These are phyloP conservation scores for Abrus precatorius DNA, from an alignment of 306 rosid genomes.

Conservation along the genomic window DNA sequence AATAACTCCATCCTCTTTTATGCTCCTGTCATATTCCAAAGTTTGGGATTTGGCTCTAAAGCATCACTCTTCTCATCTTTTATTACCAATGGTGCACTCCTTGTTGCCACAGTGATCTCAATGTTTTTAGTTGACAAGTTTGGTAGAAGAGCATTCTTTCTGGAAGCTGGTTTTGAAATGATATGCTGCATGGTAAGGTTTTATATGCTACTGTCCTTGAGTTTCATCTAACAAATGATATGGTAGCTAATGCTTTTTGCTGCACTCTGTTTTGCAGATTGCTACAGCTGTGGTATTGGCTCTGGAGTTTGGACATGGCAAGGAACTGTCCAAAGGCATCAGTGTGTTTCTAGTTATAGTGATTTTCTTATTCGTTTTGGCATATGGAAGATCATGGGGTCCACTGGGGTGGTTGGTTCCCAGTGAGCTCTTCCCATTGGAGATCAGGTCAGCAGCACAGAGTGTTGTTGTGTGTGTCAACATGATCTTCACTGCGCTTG, in stretches of 20 bases:
- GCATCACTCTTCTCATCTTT: conserved; percentile 74
- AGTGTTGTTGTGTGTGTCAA: conserved; percentile 77
- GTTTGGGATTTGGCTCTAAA: conserved; percentile 65
- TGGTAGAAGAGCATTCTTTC: conserved; percentile 79
- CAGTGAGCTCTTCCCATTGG: conserved; percentile 78
- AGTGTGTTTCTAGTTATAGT: conserved; percentile 61
- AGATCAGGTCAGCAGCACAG: conserved; percentile 78
- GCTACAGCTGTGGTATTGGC: conserved; percentile 49
- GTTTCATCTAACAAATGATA: neutral
- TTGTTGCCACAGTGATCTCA: conserved; percentile 72
- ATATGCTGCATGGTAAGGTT: conserved; percentile 55
- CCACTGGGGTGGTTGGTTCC: conserved; percentile 81
- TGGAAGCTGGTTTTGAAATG: conserved; percentile 88
- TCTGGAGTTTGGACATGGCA: conserved; percentile 56
- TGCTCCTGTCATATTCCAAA: conserved; percentile 91
- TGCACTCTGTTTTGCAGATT: conserved; percentile 46
- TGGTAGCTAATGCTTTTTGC: neutral
- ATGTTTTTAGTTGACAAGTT: conserved; percentile 74
- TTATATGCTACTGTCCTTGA: conserved; percentile 21
- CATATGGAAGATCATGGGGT: conserved; percentile 56
- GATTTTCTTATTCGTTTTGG: conserved; percentile 56
- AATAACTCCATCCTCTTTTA: conserved; percentile 77
- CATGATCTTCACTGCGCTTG: conserved; percentile 70
- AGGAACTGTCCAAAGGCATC: conserved; percentile 55
- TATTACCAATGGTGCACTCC: conserved; percentile 73